Evolutionary conservation across 768 basidiomycete genomes (phyloP).

Genomic region (Cantharellus anzutake): DNA sequence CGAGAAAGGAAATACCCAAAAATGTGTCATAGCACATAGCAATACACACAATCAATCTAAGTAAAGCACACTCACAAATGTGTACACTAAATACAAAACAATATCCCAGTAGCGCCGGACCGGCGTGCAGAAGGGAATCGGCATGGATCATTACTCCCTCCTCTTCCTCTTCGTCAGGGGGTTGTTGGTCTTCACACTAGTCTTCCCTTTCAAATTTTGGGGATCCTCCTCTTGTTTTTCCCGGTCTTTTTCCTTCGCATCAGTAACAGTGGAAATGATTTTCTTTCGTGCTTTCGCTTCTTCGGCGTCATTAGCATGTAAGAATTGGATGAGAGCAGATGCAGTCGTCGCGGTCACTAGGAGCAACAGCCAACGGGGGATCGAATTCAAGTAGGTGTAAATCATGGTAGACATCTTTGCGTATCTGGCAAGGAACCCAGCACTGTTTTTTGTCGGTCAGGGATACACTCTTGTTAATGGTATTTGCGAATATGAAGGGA

Average conservation of each 20-base stretch:
- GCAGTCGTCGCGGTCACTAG: slow-evolving; percentile 44
- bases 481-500: neutral
- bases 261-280: neutral
- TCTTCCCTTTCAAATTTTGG: too few species aligned
- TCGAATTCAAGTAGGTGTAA: slow-evolving; percentile 31
- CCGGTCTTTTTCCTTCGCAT: neutral
- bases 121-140: too few species aligned
- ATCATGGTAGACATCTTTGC: slow-evolving; percentile 29
- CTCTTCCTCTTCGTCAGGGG: too few species aligned
- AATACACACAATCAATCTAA: too few species aligned
- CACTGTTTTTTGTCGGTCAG: neutral
- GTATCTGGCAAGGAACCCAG: slow-evolving; percentile 10
- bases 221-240: too few species aligned
- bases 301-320: slow-evolving; percentile 25
- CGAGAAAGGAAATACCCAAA: too few species aligned
- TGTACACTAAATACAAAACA: too few species aligned
- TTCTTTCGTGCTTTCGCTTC: neutral
- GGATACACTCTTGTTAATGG: neutral
- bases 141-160: too few species aligned
- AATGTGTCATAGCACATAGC: too few species aligned
- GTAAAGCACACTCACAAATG: too few species aligned
- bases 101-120: too few species aligned
- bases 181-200: too few species aligned
- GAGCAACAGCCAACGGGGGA: slow-evolving; percentile 61
- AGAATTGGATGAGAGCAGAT: slow-evolving; percentile 42